Evolutionary conservation across 1,139 yeast species (phyloP), one percentile per base, ranked within the genome.

Genomic region (Geotrichum carabidarum): DNA sequence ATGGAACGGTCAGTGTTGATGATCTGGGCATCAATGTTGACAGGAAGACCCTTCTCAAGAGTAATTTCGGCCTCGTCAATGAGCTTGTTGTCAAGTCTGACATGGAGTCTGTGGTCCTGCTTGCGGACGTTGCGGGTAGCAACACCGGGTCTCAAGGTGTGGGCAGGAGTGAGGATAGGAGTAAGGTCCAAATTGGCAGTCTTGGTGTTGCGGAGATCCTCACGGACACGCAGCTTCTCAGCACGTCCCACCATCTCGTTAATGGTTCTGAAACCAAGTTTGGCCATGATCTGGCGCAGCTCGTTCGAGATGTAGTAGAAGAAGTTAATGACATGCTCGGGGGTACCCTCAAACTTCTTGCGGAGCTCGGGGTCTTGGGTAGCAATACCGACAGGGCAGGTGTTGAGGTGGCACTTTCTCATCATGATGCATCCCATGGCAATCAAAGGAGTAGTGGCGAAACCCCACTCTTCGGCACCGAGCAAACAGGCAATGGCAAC

Each of bases 391-490:
- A 91, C 98, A 38, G 99, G 96, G 74, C 99, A 93, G 46, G 96
- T 82, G 73, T 89, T 87, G 60, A 86, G 76, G 69, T 93, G 97
- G 71, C 98, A 91, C 75, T 85, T 87, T 73, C 96, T 80, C 87
- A 91, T 85, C 87, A 89, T 84, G 68, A 91, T 84, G 78, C 99
- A 93, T 56, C 98, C 98, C 91, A 91, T 82, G 49, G 98, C 95
- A 66, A 93, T 91, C 71, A 93, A 81, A 51, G 99, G 98, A 63
- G 96, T 84, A 40, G 99, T 93, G 40, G 99, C 99, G 68, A 93
- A 86, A 40, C 98, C 96, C 87, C 95, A 93, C 70, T 94, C 96
- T 73, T 93, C 99, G 53, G 99, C 99, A 72, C 99, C 99, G 48
- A 93, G 79, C 69, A 93, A 76, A 70, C 96, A 86, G 14, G 98